Conservation (phyloP, 768 basidiomycete genomes). For the Rhodotorula toruloides region DNA sequence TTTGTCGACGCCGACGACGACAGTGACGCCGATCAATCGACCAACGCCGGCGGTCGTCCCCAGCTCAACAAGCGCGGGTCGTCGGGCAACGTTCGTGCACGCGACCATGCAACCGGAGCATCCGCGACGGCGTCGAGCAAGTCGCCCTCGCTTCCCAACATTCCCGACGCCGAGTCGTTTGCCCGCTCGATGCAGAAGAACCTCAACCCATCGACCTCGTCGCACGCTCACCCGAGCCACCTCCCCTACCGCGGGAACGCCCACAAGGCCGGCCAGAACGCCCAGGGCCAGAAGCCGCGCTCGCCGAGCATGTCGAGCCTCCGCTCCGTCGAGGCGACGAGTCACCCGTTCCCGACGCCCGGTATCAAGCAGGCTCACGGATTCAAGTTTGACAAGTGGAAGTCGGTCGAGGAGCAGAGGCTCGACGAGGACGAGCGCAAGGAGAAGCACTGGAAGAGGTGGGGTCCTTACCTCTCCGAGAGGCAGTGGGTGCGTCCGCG, state of each 20-base stretch:
- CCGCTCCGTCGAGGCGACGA: slow-evolving; percentile 31
- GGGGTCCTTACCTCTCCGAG: slow-evolving; percentile 97
- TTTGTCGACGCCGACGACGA: slow-evolving; percentile 27
- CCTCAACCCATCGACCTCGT: slow-evolving; percentile 34
- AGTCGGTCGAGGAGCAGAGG: slow-evolving; percentile 74
- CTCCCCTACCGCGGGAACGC: slow-evolving; percentile 18
- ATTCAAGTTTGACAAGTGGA: slow-evolving; percentile 52
- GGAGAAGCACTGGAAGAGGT: slow-evolving; percentile 92
- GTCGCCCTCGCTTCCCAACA: slow-evolving; percentile 22
- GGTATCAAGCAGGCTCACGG: slow-evolving; percentile 38
- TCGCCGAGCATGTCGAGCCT: slow-evolving; percentile 26
- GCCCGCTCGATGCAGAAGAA: slow-evolving; percentile 27
- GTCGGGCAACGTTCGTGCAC: slow-evolving; percentile 6
- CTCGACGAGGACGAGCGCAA: slow-evolving; percentile 71
- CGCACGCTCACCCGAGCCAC: slow-evolving; percentile 28
- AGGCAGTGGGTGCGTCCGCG: slow-evolving; percentile 75
- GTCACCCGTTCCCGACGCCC: slow-evolving; percentile 43
- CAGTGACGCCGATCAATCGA: not conserved
- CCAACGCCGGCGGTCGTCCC: not conserved
- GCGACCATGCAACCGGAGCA: slow-evolving; percentile 3
- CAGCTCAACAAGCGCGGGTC: not conserved
- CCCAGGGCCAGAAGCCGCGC: slow-evolving; percentile 4
- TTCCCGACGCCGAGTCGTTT: slow-evolving; percentile 29
- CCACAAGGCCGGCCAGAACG: slow-evolving; percentile 4
- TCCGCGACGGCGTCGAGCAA: slow-evolving; percentile 7